Evolutionary conservation across 352 stramenopile species (phyloP).

Genomic region (Phytophthora colocasiae): DNA sequence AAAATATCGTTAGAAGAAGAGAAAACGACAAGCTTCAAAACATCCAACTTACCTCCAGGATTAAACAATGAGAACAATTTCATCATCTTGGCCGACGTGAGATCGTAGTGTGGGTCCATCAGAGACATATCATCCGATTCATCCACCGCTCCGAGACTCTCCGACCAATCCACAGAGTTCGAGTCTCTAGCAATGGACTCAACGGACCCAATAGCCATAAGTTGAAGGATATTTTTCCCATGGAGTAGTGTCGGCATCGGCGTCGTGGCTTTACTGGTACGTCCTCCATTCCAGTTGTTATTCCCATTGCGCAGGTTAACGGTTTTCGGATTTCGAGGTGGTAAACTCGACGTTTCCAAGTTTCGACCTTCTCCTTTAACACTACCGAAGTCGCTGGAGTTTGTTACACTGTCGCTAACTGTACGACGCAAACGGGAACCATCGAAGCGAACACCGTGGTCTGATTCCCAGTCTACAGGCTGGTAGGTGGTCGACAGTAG

Average conservation of each 20-base stretch:
- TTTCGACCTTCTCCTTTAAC: not conserved
- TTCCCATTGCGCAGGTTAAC: not conserved
- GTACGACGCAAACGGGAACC: constrained; percentile 18
- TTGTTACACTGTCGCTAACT: constrained; percentile 21
- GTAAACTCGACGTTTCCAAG: constrained; percentile 3
- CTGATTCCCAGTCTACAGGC: constrained; percentile 34
- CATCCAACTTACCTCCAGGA: constrained; percentile 45
- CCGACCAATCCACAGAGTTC: constrained; percentile 72
- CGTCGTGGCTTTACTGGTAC: constrained; percentile 17
- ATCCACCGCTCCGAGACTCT: constrained; percentile 40
- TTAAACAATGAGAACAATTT: constrained; percentile 75
- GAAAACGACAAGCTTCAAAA: constrained; percentile 32
- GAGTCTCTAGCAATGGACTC: constrained; percentile 45
- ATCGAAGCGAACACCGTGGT: constrained; percentile 39
- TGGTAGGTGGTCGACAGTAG: constrained; percentile 37
- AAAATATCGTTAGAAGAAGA: constrained; percentile 21
- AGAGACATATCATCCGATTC: constrained; percentile 62
- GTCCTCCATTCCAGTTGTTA: not conserved
- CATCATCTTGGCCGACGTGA: constrained; percentile 72
- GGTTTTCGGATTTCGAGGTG: constrained; percentile 1
- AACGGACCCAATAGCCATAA: constrained; percentile 53
- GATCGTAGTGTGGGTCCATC: constrained; percentile 88
- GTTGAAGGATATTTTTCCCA: constrained; percentile 69
- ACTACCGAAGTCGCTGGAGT: constrained; percentile 5
- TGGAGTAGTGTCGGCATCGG: constrained; percentile 47